Percentiles rank a stretch among this genome's conserved stretches.
These are phyloP conservation scores for Sabuloglossum arenarium DNA, from an alignment of 495 filamentous ascomycete species.

Conservation along the genomic window DNA sequence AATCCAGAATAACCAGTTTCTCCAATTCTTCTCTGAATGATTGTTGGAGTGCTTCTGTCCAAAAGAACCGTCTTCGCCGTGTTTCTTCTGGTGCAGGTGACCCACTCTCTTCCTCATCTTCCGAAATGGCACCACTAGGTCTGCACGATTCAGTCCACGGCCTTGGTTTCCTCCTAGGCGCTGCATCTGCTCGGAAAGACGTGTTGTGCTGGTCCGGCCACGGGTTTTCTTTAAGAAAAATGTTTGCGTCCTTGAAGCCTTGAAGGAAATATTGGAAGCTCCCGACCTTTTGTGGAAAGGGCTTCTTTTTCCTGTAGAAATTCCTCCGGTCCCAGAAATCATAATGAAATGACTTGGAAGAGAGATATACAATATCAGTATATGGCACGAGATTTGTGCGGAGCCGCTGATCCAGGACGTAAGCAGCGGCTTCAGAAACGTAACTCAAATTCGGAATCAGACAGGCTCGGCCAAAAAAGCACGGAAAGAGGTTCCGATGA, in stretches of 20 bases:
- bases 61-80: constrained; percentile 40
- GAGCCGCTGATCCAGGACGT: constrained; percentile 77
- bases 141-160: constrained; percentile 76
- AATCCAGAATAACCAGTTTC: constrained; percentile 93
- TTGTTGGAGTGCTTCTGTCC: constrained; percentile 79
- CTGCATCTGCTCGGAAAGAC: constrained; percentile 50
- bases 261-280: constrained; percentile 97
- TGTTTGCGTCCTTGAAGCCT: constrained; percentile 88
- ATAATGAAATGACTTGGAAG: constrained; percentile 94
- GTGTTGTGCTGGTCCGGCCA: constrained; percentile 89
- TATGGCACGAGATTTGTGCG: constrained; percentile 87
- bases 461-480: constrained; percentile 87
- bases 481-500: constrained; percentile 85
- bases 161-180: constrained; percentile 46
- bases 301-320: constrained; percentile 68
- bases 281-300: constrained; percentile 77
- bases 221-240: constrained; percentile 84
- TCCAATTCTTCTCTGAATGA: constrained; percentile 88
- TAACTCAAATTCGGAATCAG: constrained; percentile 98
- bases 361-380: constrained; percentile 83
- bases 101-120: constrained; percentile 43
- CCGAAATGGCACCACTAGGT: constrained; percentile 40
- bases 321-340: constrained; percentile 88
- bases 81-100: constrained; percentile 26
- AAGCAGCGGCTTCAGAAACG: constrained; percentile 92